Evolutionary conservation across 495 filamentous ascomycete genomes (phyloP).

Genomic region (Paragyromitra xinjiangensis): DNA sequence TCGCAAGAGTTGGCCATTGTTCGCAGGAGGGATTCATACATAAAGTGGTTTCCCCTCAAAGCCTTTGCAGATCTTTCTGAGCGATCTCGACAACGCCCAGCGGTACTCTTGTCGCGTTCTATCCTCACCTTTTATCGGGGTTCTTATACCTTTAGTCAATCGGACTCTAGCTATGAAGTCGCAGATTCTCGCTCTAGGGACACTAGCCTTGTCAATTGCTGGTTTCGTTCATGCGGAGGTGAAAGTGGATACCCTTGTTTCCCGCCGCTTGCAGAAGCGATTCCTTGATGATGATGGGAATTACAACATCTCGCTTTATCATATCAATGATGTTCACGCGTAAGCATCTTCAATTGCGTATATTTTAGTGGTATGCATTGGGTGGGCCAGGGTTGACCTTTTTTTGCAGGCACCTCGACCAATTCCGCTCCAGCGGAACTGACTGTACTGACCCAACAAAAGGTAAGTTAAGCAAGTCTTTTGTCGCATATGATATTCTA

Average conservation of each 20-base stretch:
- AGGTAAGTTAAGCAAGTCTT: constrained; percentile 47
- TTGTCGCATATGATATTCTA: background rate
- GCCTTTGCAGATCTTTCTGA: background rate
- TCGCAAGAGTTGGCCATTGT: background rate
- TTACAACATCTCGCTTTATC: constrained; percentile 70
- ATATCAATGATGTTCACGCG: constrained; percentile 71
- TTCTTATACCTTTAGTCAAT: background rate
- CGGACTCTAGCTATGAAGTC: constrained; percentile 32
- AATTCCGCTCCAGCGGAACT: constrained; percentile 66
- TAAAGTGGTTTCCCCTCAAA: constrained; percentile 8
- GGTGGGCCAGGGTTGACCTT: constrained; percentile 7
- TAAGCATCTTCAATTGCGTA: constrained; percentile 30
- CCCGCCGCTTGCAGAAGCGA: constrained; percentile 60
- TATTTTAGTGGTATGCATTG: background rate
- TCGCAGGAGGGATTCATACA: constrained; percentile 17
- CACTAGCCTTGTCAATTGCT: constrained; percentile 25
- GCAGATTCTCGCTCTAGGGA: constrained; percentile 22
- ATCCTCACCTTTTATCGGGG: constrained; percentile 1
- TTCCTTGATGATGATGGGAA: constrained; percentile 64
- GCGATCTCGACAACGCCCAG: background rate
- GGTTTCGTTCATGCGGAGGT: constrained; percentile 25
- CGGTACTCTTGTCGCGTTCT: background rate
- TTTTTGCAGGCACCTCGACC: constrained; percentile 62
- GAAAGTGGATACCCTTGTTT: constrained; percentile 41
- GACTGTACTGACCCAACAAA: constrained; percentile 64